Conservation (phyloP, 306 rosid species). For the Dalbergia cochinchinensis region DNA sequence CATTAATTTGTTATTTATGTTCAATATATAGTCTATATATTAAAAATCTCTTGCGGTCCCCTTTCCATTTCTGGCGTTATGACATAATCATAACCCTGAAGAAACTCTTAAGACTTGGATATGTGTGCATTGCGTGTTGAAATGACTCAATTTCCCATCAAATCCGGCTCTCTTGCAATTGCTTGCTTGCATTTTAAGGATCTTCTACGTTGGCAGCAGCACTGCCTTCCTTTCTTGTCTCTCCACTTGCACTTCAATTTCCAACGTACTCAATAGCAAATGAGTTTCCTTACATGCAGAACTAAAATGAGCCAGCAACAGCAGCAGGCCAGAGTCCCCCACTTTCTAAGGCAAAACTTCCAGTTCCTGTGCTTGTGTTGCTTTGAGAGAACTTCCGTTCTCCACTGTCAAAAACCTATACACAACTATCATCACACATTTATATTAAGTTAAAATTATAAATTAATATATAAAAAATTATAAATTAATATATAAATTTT, state of each 20-base stretch:
- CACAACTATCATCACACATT: too few species aligned
- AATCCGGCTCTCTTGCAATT: slow-evolving; percentile 38
- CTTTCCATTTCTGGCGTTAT: slow-evolving; percentile 18
- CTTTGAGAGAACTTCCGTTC: slow-evolving; percentile 1
- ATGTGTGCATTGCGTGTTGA: slow-evolving; percentile 68
- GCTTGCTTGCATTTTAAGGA: slow-evolving; percentile 70
- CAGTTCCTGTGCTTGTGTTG: background rate
- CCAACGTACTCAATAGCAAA: slow-evolving; percentile 54
- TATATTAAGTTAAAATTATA: too few species aligned
- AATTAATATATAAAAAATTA: too few species aligned
- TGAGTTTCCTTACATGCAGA: slow-evolving; percentile 11
- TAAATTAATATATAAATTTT: too few species aligned
- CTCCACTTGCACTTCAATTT: slow-evolving; percentile 55
- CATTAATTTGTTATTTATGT: background rate
- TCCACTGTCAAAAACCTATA: slow-evolving; percentile 30
- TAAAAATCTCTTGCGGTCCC: background rate
- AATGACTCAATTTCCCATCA: slow-evolving; percentile 32
- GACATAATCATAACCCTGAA: slow-evolving; percentile 41
- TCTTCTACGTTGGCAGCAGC: slow-evolving; percentile 43
- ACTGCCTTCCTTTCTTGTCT: slow-evolving; percentile 46
- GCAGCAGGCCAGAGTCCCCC: slow-evolving; percentile 58
- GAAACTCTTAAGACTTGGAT: slow-evolving; percentile 31
- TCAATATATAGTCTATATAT: background rate
- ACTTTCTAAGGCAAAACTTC: slow-evolving; percentile 54
- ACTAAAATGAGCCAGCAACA: slow-evolving; percentile 37